Evolutionary conservation across 768 basidiomycete genomes (phyloP).

Genomic region (Tricholoma bakamatsutake): DNA sequence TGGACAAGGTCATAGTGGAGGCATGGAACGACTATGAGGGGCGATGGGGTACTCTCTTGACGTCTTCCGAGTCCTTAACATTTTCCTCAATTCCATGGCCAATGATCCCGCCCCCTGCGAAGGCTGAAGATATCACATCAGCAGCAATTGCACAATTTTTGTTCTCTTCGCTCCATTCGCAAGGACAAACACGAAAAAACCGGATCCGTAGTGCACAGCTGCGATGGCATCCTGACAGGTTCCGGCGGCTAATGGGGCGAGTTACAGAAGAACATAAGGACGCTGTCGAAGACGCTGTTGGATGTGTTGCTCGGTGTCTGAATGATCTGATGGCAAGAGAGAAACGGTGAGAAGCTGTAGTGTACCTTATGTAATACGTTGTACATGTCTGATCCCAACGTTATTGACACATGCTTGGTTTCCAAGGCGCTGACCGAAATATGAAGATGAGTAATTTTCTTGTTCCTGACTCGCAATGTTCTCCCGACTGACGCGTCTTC

Average conservation of each 20-base stretch:
- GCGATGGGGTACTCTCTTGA: constrained; percentile 50
- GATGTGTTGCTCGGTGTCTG: constrained; percentile 58
- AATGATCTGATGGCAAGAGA: constrained; percentile 55
- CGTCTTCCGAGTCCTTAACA: constrained; percentile 39
- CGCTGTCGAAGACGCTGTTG: constrained; percentile 56
- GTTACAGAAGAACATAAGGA: constrained; percentile 47
- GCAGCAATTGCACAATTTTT: constrained; percentile 56
- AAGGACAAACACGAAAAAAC: constrained; percentile 52
- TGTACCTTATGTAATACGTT: not conserved
- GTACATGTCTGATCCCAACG: not conserved
- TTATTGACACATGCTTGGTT: constrained; percentile 6
- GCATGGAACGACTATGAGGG: constrained; percentile 63
- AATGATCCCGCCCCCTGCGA: constrained; percentile 33
- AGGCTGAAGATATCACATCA: constrained; percentile 44
- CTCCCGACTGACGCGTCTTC: constrained; percentile 45
- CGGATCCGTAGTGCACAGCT: constrained; percentile 61
- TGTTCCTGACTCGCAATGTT: constrained; percentile 35
- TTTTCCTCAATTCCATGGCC: constrained; percentile 77
- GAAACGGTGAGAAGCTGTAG: constrained; percentile 5
- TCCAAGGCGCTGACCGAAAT: constrained; percentile 5
- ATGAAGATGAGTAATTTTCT: constrained; percentile 8
- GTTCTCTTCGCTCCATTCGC: constrained; percentile 59
- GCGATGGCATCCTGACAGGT: constrained; percentile 80
- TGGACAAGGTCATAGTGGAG: constrained; percentile 41
- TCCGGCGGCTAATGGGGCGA: constrained; percentile 48